Evolutionary conservation across 2,329 filamentous ascomycete species (phyloP), one percentile per base, ranked within the genome.

Genomic region (Aspergillus vadensis): DNA sequence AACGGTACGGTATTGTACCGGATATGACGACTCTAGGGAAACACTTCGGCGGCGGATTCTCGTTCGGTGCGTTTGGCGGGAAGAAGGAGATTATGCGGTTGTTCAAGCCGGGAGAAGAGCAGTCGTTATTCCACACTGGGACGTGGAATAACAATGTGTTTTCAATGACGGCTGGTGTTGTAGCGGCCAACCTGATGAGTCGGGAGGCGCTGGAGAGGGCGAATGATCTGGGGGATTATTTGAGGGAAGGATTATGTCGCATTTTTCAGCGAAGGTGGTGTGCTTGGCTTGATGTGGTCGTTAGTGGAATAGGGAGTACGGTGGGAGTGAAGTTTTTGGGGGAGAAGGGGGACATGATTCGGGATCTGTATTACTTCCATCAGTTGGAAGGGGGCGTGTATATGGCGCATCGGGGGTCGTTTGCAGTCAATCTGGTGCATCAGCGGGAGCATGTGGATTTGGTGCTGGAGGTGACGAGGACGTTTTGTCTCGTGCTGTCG

Each of bases 101-200:
- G 6, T 88, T 84, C 66, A 83, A 86, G 65, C 84, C 84, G 9
- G 75, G 70, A 1, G 15, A 7, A 7, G 5, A 70, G 73, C 0
- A 17, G 19, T n/a, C 44, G 38, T 74, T 86, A 10, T 70, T 77
- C 0, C 86, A 89, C 66, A 84, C 86, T 0, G 87, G 87, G 1
- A 89, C 87, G 0, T 89, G 88, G 72, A 89, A 89, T 71, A 90
- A 91, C 69, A 90, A 90, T 70, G 80, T 81, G 2, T 73, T 88
- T 6, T 82, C 82, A 1, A 89, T 88, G 80, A 76, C 79, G 23
- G 83, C 84, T 7, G 87, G 86, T 1, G 70, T 76, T 38, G 74
- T 72, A 5, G 81, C 60, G 3, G 60, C 65, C 5, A 32, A 58
- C 2, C 17, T 68, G 75, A 47, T 68, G 62, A 57, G 64, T 23